Conservation (phyloP, 2,329 filamentous ascomycete genomes). For the Aspergillus spinulosporus region DNA sequence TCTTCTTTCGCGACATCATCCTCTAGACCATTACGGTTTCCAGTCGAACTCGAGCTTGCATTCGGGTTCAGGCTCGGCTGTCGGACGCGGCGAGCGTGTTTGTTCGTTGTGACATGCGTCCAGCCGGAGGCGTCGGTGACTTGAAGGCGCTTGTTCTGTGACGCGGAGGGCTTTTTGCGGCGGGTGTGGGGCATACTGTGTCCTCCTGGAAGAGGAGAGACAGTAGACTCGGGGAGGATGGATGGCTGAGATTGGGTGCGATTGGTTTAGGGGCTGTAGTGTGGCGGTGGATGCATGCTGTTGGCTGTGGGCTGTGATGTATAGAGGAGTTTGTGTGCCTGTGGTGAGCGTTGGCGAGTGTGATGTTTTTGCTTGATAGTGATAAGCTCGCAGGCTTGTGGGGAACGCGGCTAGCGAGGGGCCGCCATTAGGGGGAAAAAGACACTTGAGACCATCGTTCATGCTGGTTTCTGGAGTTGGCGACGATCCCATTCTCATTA, state of each 20-base stretch:
- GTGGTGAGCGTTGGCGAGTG: neutral
- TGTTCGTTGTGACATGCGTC: slow-evolving; percentile 44
- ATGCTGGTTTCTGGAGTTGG: neutral
- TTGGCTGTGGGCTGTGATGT: neutral
- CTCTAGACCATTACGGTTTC: neutral
- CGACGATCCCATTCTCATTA: neutral
- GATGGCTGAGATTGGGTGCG: neutral
- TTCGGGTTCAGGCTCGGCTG: slow-evolving; percentile 6
- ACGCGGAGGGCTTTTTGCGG: slow-evolving; percentile 25
- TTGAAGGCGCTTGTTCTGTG: slow-evolving; percentile 35
- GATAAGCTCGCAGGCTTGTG: slow-evolving; percentile 3
- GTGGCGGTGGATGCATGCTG: neutral
- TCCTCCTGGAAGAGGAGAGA: neutral
- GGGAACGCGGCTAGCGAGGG: neutral
- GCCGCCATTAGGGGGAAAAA: neutral
- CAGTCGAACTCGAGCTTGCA: neutral
- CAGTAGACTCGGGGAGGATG: neutral
- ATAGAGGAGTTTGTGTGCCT: neutral
- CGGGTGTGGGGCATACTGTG: slow-evolving; percentile 39
- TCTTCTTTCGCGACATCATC: neutral
- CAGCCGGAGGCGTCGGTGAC: slow-evolving; percentile 44
- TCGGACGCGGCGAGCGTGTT: slow-evolving; percentile 29
- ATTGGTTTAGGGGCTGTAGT: neutral
- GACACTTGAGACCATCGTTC: neutral
- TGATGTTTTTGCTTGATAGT: slow-evolving; percentile 1